Evolutionary conservation across 345 rosid species (phyloP), one percentile per base, ranked within the genome.

Genomic region (Geranium brycei): DNA sequence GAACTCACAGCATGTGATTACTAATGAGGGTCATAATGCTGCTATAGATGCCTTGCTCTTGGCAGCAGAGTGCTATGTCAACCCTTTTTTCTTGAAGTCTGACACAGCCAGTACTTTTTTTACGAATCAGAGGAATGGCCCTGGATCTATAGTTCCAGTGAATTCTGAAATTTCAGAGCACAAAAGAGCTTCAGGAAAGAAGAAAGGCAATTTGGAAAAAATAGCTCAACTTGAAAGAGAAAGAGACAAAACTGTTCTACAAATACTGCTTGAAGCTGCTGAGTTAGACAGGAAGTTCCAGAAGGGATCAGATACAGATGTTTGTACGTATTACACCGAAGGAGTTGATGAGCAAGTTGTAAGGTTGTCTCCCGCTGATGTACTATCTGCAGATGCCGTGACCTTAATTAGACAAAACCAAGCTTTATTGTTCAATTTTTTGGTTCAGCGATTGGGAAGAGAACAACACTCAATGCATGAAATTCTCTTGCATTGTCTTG

Each of bases 21-120:
- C 90, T 28, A 56, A 63, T 65, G 92, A 86, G 78, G 79, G 86
- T 70, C 96, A 88, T 73, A 82, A 86, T 79, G 96, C 90, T 70
- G 82, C 90, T 65, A 72, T 88, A 17, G 92, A 88, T 81, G 91
- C 96, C 68, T 77, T 88, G 75, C 88, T 88, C 64, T 74, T 84
- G 78, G 92, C 96, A 51, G 96, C 92, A 58, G 96, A 88, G 79
- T 88, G 96, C 74, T 84, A 88, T 67, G 82, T 88, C 71, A 88
- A 86, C 72, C 92, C 96, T 0, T 88, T 79, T 72, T 88, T 88
- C 68, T 72, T 86, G 82, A 74, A 68, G 57, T 82, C 89, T 30
- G 77, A 73, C 62, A 72, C 67, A 63, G 71, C 79, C 68, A 57
- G 78, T 66, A 55, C 78, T 64, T 75, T 71, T 19, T 18, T 57